Base-by-base conservation (phyloP, 1,139 yeast species). In the Ogataea hybrid region DNA sequence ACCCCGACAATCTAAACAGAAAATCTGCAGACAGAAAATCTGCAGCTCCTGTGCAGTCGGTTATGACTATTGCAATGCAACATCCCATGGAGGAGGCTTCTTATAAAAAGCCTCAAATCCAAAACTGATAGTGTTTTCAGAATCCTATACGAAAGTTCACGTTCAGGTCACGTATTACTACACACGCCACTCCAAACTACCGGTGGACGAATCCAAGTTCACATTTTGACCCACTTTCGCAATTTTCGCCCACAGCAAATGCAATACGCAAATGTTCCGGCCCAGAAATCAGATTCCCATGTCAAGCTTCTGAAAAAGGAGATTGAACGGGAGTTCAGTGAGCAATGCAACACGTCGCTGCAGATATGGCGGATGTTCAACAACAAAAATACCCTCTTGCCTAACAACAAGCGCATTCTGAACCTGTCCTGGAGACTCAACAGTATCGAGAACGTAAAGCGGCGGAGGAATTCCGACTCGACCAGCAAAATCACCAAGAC, bases 381-480 rank as follows among this genome's bases (percentile, higher is more conserved):
- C 41, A 57, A 52, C 43, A 59, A 56, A 32, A 60, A 61, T 32
- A 58, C 61, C 11, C 44, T 60, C 11, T 41, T 59, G 4, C 63
- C 65, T 8, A 61, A 58, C 38, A 61, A 61, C 35, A 54, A 58
- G 39, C 43, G 66, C 14, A 61, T 61, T 14, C 40, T 61, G 17
- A 61, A 62, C 39, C 45, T 62, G 17, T 53, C 64, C 1, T 62
- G 66, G 66, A 51, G 65, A 39, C 43, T 62, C 21, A 61, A 57
- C 41, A 58, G 63, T 33, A 47, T 62, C 16, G 53, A 53, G 31
- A 45, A 51, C 9, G 43, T 59, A 22, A 57, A 53, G 41, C 51
- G 46, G 37, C 39, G 43, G 20, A 46, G 39, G 29, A 32, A 37
- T 5, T 33, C 28, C n/a, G 16, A 25, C 12, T 22, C 16, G 18